A percentile compares a stretch with the other conserved stretches of the same genome.
Conservation (phyloP, 2,329 filamentous ascomycete genomes). For the Xylariaceae sp. region DNA sequence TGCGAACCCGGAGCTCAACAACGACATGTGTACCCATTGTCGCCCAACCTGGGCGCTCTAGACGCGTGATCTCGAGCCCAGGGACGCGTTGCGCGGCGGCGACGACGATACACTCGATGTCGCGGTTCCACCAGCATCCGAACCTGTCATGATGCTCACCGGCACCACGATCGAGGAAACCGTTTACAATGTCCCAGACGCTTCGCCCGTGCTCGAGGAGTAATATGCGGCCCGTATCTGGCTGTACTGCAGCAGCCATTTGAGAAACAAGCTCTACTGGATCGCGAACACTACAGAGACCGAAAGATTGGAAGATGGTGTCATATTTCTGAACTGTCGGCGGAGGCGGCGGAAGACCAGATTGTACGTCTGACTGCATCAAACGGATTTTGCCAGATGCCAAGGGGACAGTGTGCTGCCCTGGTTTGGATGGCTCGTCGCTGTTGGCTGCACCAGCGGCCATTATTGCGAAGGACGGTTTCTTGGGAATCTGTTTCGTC, state of each 20-base stretch:
- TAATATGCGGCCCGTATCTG: constrained; percentile 57
- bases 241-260: constrained; percentile 51
- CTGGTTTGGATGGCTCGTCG: background rate
- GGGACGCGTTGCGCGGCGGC: constrained; percentile 47
- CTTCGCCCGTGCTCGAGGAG: constrained; percentile 63
- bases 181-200: constrained; percentile 50
- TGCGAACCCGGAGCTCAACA: constrained; percentile 51
- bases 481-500: constrained; percentile 37
- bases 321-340: constrained; percentile 51
- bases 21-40: constrained; percentile 59
- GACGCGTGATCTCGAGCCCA: constrained; percentile 54
- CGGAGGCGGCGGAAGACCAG: constrained; percentile 40
- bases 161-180: constrained; percentile 54
- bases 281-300: constrained; percentile 60
- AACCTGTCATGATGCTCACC: constrained; percentile 56
- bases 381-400: constrained; percentile 45
- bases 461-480: constrained; percentile 28
- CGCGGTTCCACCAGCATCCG: constrained; percentile 68
- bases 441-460: constrained; percentile 9
- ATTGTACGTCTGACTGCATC: constrained; percentile 47
- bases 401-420: constrained; percentile 31
- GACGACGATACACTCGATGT: constrained; percentile 54
- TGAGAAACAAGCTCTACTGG: constrained; percentile 53
- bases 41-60: constrained; percentile 50
- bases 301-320: constrained; percentile 63